Percentiles rank a stretch among this genome's conserved stretches.
These are phyloP conservation scores for Terfezia claveryi DNA, from an alignment of 495 filamentous ascomycete genomes.

Conservation along the genomic window DNA sequence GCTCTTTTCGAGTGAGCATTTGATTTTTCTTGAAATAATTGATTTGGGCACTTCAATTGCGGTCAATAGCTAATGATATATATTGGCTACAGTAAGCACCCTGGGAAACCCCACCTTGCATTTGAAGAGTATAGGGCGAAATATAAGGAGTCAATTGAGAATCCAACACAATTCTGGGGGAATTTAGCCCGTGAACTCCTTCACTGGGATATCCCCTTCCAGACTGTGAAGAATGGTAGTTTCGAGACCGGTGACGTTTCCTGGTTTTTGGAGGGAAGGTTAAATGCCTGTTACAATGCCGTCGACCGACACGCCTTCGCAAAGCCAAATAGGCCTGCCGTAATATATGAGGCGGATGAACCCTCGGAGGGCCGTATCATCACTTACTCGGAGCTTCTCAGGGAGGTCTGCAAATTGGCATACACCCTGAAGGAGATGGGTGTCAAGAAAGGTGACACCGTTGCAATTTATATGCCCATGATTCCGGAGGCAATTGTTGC, in stretches of 20 bases:
- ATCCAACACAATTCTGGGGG: conserved; percentile 82
- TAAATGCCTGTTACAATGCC: conserved; percentile 95
- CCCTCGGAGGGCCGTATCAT: conserved; percentile 66
- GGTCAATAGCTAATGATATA: conserved; percentile 9
- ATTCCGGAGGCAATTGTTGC: conserved; percentile 86
- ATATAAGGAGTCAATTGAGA: conserved; percentile 88
- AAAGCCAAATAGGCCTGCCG: conserved; percentile 74
- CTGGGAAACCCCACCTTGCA: conserved; percentile 42
- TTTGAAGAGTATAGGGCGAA: conserved; percentile 76
- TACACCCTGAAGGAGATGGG: conserved; percentile 81
- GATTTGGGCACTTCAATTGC: conserved; percentile 2
- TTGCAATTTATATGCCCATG: conserved; percentile 97
- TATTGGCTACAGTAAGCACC: conserved; percentile 37
- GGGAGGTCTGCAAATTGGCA: conserved; percentile 70
- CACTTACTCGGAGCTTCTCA: conserved; percentile 82
- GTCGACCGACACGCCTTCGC: conserved; percentile 89
- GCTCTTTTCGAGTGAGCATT: conserved; percentile 11
- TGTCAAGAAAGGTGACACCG: conserved; percentile 91
- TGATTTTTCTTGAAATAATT: background rate
- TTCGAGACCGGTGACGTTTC: conserved; percentile 64
- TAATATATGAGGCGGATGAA: conserved; percentile 98
- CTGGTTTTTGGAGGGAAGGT: conserved; percentile 84
- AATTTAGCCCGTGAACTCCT: conserved; percentile 69
- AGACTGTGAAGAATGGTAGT: conserved; percentile 65
- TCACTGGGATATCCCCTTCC: conserved; percentile 74